Evolutionary conservation across 1,284 basidiomycete genomes (phyloP).

Genomic region (Cutaneotrichosporon sp.): DNA sequence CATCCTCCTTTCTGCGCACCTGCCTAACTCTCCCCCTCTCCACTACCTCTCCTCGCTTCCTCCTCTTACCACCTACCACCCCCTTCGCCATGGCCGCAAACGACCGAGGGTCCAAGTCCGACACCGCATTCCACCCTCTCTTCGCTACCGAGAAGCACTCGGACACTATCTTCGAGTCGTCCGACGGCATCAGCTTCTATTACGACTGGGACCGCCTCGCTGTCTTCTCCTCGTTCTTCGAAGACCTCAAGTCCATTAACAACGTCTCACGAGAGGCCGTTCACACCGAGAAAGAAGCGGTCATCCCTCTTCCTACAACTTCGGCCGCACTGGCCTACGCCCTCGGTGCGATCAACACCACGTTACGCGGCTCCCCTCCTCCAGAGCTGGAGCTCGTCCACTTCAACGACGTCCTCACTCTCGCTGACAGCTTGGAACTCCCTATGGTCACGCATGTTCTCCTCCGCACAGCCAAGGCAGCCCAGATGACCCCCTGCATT

Average conservation of each 20-base stretch:
- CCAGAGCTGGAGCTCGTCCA: background rate
- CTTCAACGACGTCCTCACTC: background rate
- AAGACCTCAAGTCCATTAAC: constrained; percentile 10
- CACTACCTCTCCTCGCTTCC: no score
- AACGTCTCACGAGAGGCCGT: background rate
- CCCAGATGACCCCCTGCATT: no score
- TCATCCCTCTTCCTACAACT: constrained; percentile 10
- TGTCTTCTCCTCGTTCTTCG: constrained; percentile 14
- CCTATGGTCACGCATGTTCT: background rate
- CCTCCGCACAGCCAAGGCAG: no score
- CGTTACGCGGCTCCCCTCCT: background rate
- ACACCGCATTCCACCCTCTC: background rate
- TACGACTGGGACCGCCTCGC: constrained; percentile 6
- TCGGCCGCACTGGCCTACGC: background rate
- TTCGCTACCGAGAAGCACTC: background rate
- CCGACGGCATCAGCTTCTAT: constrained; percentile 11
- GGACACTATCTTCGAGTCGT: constrained; percentile 7
- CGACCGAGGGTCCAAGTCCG: no score
- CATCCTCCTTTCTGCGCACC: no score
- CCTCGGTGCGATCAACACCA: background rate
- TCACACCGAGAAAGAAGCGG: background rate
- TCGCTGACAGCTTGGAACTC: background rate
- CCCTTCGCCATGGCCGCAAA: no score
- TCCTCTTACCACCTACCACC: no score
- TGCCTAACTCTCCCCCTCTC: no score